Evolutionary conservation across 2,329 filamentous ascomycete genomes (phyloP).

Genomic region (Amauroascus verrucosus): DNA sequence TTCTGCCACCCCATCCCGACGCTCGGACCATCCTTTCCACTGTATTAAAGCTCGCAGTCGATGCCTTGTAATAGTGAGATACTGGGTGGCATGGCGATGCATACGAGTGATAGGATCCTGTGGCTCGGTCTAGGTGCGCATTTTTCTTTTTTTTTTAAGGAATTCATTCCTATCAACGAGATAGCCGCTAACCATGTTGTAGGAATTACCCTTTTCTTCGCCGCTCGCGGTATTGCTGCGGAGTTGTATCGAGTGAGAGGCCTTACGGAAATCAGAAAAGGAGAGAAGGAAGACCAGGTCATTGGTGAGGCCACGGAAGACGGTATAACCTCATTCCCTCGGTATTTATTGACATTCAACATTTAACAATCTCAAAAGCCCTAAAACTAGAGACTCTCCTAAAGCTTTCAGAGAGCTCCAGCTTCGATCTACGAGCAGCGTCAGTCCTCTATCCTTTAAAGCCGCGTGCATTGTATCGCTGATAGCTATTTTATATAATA

Average conservation of each 20-base stretch:
- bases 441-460: constrained; percentile 43
- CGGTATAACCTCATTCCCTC: constrained; percentile 24
- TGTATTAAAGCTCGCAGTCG: constrained; percentile 8
- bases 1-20: constrained; percentile 16
- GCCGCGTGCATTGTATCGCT: neutral
- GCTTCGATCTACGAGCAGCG: constrained; percentile 60
- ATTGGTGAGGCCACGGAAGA: constrained; percentile 69
- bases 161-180: neutral
- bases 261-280: constrained; percentile 51
- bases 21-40: constrained; percentile 9
- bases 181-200: constrained; percentile 10
- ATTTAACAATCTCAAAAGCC: constrained; percentile 30
- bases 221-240: constrained; percentile 48
- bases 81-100: constrained; percentile 26
- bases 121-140: constrained; percentile 32
- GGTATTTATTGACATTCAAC: neutral
- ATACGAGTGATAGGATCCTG: constrained; percentile 29
- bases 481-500: neutral
- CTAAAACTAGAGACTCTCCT: constrained; percentile 56
- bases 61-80: constrained; percentile 6
- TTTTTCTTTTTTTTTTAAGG: too few species aligned
- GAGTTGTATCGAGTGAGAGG: constrained; percentile 34
- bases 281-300: constrained; percentile 58
- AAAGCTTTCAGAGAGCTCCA: constrained; percentile 59
- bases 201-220: constrained; percentile 40